A percentile compares a stretch with the other conserved stretches of the same genome.
Conservation (phyloP, 345 rosid genomes). For the Orychophragmus violaceus region DNA sequence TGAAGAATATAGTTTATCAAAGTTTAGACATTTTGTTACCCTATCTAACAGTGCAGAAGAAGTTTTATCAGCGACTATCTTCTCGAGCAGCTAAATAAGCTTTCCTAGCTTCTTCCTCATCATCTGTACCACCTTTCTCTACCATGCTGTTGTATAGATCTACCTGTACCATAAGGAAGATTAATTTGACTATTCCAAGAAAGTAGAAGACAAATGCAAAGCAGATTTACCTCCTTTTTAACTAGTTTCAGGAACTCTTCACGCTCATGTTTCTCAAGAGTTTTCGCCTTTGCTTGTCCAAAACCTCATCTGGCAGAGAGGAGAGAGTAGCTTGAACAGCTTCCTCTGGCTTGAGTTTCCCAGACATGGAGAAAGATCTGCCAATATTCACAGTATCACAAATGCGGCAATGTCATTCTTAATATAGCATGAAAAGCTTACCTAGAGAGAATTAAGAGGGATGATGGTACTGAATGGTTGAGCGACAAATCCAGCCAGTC, state of each 20-base stretch:
- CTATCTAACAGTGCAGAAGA: constrained; percentile 74
- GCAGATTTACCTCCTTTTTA: constrained; percentile 64
- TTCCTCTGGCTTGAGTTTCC: constrained; percentile 93
- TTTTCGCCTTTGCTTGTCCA: constrained; percentile 33
- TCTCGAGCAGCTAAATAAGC: constrained; percentile 91
- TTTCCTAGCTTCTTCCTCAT: constrained; percentile 68
- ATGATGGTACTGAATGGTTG: constrained; percentile 83
- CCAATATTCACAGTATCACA: not conserved
- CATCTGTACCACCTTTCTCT: constrained; percentile 75
- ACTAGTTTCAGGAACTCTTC: constrained; percentile 89
- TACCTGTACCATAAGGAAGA: constrained; percentile 37
- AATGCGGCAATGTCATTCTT: not conserved
- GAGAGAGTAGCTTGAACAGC: constrained; percentile 98
- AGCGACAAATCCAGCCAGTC: constrained; percentile 98
- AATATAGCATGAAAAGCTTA: constrained; percentile 22
- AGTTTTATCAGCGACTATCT: constrained; percentile 66
- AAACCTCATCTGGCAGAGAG: constrained; percentile 94
- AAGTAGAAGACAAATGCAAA: not conserved
- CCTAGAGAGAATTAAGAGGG: constrained; percentile 91
- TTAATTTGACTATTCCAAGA: not conserved
- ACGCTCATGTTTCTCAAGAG: not conserved
- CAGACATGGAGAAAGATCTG: constrained; percentile 87
- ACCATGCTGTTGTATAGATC: constrained; percentile 87
- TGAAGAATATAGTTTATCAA: not conserved
- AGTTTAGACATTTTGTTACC: constrained; percentile 34